These are phyloP conservation scores for Pseudohyphozyma bogoriensis DNA, from an alignment of 768 basidiomycete genomes.

Conservation along the genomic window DNA sequence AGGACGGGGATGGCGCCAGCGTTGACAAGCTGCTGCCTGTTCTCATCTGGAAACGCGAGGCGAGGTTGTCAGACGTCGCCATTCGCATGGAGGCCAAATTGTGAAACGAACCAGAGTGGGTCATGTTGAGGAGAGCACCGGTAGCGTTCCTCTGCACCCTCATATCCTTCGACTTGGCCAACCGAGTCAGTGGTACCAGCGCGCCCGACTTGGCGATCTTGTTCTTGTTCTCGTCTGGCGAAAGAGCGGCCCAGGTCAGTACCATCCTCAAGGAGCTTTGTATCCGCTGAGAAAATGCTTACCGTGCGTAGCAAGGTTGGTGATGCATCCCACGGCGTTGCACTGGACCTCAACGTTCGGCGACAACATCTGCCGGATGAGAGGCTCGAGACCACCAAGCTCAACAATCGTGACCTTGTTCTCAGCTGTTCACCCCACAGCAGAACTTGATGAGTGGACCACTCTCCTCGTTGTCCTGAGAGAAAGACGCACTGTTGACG, in stretches of 20 bases:
- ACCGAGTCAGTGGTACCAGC: slow-evolving; percentile 87
- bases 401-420: slow-evolving; percentile 99
- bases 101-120: slow-evolving; percentile 79
- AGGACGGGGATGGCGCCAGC: slow-evolving; percentile 94
- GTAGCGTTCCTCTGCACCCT: slow-evolving; percentile 97
- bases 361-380: slow-evolving; percentile 97
- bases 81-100: background rate
- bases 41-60: slow-evolving; percentile 85
- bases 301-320: slow-evolving; percentile 98
- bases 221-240: slow-evolving; percentile 93
- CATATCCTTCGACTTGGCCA: slow-evolving; percentile 98
- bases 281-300: slow-evolving; percentile 36
- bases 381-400: slow-evolving; percentile 89
- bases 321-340: slow-evolving; percentile 98
- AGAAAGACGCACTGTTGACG: slow-evolving; percentile 63
- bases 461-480: background rate
- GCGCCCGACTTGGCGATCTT: slow-evolving; percentile 99
- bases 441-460: background rate
- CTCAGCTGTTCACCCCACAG: slow-evolving; percentile 53
- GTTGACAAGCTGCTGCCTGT: slow-evolving; percentile 93
- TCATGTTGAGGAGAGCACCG: slow-evolving; percentile 96
- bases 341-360: slow-evolving; percentile 99
- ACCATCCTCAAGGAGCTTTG: no score
- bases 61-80: background rate
- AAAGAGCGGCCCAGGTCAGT: no score